Conservation (phyloP, 495 filamentous ascomycete species). For the Hypoxylon subgilvum region DNA sequence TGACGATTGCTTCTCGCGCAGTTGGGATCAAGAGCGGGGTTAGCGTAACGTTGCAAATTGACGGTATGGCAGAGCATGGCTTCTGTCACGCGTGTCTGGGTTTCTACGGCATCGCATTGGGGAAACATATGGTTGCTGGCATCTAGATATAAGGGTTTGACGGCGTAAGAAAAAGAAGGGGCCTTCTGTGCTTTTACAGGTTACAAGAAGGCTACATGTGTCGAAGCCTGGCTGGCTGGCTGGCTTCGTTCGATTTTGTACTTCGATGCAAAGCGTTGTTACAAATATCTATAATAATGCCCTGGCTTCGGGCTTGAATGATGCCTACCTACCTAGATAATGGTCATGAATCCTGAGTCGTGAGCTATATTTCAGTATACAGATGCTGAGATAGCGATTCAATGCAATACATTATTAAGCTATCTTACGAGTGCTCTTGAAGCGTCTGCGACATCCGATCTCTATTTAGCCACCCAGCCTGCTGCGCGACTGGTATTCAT, state of each 20-base stretch:
- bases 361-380: no score
- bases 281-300: constrained; percentile 18
- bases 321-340: no score
- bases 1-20: neutral
- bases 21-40: neutral
- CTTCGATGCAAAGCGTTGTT: constrained; percentile 21
- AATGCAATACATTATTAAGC: no score
- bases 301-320: neutral
- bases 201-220: constrained; percentile 2
- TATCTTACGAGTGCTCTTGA: no score
- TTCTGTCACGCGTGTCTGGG: constrained; percentile 4
- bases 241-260: constrained; percentile 12
- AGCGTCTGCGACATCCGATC: no score
- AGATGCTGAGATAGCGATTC: no score
- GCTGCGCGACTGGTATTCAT: no score
- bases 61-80: neutral
- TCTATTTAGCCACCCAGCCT: no score
- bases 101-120: constrained; percentile 13
- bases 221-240: no score
- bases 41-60: neutral
- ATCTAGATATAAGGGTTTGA: constrained; percentile 19
- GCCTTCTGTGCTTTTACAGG: constrained; percentile 10
- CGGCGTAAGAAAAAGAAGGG: constrained; percentile 30
- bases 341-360: no score
- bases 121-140: constrained; percentile 5